Conservation (phyloP, 2,329 filamentous ascomycete genomes). For the Xylariomycetidae sp. region DNA sequence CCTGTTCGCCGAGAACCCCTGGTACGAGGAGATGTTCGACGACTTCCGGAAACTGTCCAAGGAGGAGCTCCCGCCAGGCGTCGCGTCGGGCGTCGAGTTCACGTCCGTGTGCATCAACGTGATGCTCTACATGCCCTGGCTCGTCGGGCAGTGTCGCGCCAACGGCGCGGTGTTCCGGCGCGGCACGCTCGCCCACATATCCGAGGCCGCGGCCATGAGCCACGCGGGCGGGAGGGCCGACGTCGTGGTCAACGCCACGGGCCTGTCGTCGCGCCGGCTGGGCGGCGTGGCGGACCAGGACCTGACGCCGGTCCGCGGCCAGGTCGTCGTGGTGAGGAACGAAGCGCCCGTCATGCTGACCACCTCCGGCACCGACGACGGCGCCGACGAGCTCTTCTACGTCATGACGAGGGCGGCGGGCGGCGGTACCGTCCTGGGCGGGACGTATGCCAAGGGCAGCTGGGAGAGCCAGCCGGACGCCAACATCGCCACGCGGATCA, state of each 20-base stretch:
- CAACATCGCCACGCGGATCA: conserved; percentile 75
- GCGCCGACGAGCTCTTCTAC: conserved; percentile 68
- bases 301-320: conserved; percentile 74
- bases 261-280: conserved; percentile 67
- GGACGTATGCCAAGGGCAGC: conserved; percentile 72
- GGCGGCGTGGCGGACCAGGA: conserved; percentile 75
- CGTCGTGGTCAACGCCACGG: conserved; percentile 80
- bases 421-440: conserved; percentile 85
- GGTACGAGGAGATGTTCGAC: conserved; percentile 68
- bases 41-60: conserved; percentile 62
- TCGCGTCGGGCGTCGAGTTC: conserved; percentile 71
- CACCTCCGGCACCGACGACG: conserved; percentile 70
- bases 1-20: conserved; percentile 63
- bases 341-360: conserved; percentile 66
- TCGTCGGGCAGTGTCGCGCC: conserved; percentile 73
- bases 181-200: conserved; percentile 62
- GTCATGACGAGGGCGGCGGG: conserved; percentile 74
- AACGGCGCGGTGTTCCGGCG: conserved; percentile 67
- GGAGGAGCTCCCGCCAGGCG: conserved; percentile 55
- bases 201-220: conserved; percentile 61
- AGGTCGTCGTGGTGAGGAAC: conserved; percentile 80
- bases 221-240: conserved; percentile 54
- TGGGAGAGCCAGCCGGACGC: conserved; percentile 79
- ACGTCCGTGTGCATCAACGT: conserved; percentile 90
- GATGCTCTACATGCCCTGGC: conserved; percentile 80